Evolutionary conservation across 148 eudicot species (phyloP).

Genomic region (Chenopodium berlandieri): DNA sequence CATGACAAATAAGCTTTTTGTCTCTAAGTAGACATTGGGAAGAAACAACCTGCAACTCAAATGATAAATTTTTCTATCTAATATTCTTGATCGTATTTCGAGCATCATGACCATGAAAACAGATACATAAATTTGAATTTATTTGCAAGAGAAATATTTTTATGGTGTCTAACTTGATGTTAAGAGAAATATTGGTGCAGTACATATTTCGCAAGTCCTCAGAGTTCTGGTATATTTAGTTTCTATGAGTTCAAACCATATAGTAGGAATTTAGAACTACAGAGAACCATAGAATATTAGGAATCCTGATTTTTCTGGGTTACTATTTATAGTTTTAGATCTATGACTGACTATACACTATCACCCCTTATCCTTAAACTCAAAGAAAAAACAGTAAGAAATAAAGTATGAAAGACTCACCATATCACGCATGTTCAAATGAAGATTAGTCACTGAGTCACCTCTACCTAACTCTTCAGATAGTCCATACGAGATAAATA

Average conservation of each 20-base stretch:
- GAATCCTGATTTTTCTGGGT: not conserved
- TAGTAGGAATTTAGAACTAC: not conserved
- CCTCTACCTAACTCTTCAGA: conserved; percentile 65
- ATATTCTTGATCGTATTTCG: not conserved
- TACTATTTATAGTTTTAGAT: not conserved
- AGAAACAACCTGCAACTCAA: not conserved
- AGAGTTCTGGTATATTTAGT: too few relatives aligned
- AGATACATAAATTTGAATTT: not conserved
- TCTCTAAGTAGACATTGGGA: not conserved
- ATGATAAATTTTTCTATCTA: not conserved
- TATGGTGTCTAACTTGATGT: conserved; percentile 2
- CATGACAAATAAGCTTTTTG: not conserved
- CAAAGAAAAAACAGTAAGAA: conserved; percentile 1
- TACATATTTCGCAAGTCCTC: not conserved
- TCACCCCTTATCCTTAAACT: conserved; percentile 9
- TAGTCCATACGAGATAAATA: conserved; percentile 73
- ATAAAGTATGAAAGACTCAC: conserved; percentile 38
- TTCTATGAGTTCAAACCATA: not conserved
- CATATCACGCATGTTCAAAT: conserved; percentile 87
- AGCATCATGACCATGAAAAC: not conserved
- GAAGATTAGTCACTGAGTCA: conserved; percentile 76
- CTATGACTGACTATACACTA: not conserved
- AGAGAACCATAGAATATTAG: not conserved
- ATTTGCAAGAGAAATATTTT: not conserved
- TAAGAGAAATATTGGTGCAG: not conserved